Evolutionary conservation across 169 alveolate genomes (phyloP), one percentile per base, ranked within the genome.

Genomic region (Plasmodium yoelii): DNA sequence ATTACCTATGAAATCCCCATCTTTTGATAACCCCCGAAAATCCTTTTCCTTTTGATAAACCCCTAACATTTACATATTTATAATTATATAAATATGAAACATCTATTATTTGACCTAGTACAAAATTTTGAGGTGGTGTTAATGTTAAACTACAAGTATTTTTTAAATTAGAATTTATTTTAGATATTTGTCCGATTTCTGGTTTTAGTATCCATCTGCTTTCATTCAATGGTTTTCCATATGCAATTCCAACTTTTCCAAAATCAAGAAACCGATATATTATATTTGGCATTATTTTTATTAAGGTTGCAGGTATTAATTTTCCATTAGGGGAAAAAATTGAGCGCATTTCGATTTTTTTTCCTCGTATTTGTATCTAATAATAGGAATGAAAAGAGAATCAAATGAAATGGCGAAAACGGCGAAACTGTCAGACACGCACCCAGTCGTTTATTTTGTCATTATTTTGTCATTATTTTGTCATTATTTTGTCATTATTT

Each of bases 41-140:
- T 9, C 99, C 99, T 87, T 97, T 97, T 61, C 98, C 99, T 82
- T 94, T 96, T 6, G 98, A 92, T 19, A 91, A 73, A 26, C 98
- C 98, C 24, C 94, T 72, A 2, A 97, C 97, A 93, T 95, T 98
- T 39, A 97, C 98, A 64, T 88, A 95, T 87, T 95, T 92, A 59
- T 95, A 94, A 87, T 92, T 96, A 63, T 59, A 97, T 93, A 88
- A 96, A 73, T 82, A 88, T 42, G 96, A 96, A 92, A 88, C 97
- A 93, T 94, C 98, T 71, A 88, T 94, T 57, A 92, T 91, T 87
- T 95, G 97, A 0, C 97, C 97, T 39, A 95, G 88, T 1, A 94
- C 93, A 73, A 86, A 95, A 67, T 95, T 95, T n/a, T 94, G 95
- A 2, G 97, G 97, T 13, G 97, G 97, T 60, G 94, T 96, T 53